Conservation (phyloP, 106 monocot genomes). For the Phalaenopsis aphrodite region DNA sequence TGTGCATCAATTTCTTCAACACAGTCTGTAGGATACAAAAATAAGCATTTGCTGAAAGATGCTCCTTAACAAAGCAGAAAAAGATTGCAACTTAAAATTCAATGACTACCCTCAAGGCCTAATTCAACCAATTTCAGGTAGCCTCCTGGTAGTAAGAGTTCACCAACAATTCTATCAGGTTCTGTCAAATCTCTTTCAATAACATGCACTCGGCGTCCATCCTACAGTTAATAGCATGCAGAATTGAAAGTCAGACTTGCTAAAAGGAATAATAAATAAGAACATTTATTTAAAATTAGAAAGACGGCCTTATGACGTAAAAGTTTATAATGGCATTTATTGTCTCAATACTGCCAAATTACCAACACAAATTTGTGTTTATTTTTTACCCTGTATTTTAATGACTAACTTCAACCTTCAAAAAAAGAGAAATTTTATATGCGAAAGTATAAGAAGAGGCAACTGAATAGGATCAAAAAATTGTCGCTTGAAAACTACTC, state of each 20-base stretch:
- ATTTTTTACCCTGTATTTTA: neutral
- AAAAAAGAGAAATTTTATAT: neutral
- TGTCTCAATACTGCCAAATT: neutral
- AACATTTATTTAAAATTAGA: neutral
- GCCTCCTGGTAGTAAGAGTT: slow-evolving; percentile 86
- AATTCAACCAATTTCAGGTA: slow-evolving; percentile 82
- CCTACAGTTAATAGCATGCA: slow-evolving; percentile 30
- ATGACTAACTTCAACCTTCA: neutral
- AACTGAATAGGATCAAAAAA: neutral
- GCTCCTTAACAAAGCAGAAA: neutral
- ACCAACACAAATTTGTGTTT: neutral
- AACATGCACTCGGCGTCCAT: slow-evolving; percentile 77
- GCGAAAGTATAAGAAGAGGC: neutral
- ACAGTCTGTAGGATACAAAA: slow-evolving; percentile 51
- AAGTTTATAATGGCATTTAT: neutral
- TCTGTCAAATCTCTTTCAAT: slow-evolving; percentile 89
- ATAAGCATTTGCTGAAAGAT: neutral
- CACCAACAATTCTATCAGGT: slow-evolving; percentile 92
- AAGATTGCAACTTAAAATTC: neutral
- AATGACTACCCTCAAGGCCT: slow-evolving; percentile 65
- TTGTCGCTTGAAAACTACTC: neutral
- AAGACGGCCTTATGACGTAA: neutral
- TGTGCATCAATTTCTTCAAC: slow-evolving; percentile 94
- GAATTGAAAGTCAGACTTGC: neutral
- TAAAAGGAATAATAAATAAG: neutral